Conservation (phyloP, 2,329 filamentous ascomycete genomes). For the Trichophyton mentagrophytes region DNA sequence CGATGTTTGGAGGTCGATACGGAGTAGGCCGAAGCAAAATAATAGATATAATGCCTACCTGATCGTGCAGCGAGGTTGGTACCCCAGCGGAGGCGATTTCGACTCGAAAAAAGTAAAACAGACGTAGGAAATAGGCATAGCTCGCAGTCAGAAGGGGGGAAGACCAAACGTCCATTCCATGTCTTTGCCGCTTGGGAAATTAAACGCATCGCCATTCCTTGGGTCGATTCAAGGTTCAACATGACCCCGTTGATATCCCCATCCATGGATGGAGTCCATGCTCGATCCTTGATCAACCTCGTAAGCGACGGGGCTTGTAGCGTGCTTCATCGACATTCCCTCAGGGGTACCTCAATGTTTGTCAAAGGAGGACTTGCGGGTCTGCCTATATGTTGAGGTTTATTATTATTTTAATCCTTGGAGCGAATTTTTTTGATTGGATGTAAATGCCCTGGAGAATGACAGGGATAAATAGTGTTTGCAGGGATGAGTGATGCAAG, state of each 20-base stretch:
- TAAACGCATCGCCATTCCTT: background rate
- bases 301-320: background rate
- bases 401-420: too few relatives aligned
- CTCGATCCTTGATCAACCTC: background rate
- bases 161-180: background rate
- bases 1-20: background rate
- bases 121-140: background rate
- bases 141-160: background rate
- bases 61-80: background rate
- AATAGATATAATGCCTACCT: background rate
- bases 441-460: too few relatives aligned
- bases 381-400: too few relatives aligned
- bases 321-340: background rate
- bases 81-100: background rate
- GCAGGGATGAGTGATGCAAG: too few relatives aligned
- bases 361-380: too few relatives aligned
- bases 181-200: background rate
- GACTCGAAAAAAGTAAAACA: background rate
- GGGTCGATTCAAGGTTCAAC: slow-evolving; percentile 1
- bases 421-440: too few relatives aligned
- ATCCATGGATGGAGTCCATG: background rate
- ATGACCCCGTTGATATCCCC: slow-evolving; percentile 1
- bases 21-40: background rate
- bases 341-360: too few relatives aligned
- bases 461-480: too few relatives aligned